A percentile compares a stretch with the other conserved stretches of the same genome.
phyloP scores from a whole-genome alignment of 257 asterid genomes.

The Plantago elongata region DNA sequence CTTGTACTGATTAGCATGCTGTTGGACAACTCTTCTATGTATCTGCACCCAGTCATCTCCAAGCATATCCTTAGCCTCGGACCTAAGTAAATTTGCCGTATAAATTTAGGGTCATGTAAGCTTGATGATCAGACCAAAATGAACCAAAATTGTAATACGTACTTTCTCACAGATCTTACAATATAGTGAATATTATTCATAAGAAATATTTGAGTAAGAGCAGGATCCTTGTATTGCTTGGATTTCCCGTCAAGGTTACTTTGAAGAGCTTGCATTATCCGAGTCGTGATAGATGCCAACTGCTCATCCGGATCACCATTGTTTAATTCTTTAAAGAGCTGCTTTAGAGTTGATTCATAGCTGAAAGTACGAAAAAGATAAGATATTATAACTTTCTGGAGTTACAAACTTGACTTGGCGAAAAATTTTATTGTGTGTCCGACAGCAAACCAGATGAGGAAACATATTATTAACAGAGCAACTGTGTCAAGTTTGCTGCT shows the following conservation, averaged over 20 bases:
- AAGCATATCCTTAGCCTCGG: conserved; percentile 91
- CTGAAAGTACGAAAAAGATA: conserved; percentile 40
- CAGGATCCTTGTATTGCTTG: conserved; percentile 91
- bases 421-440: background rate
- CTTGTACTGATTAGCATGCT: conserved; percentile 96
- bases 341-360: conserved; percentile 82
- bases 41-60: conserved; percentile 99
- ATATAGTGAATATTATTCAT: conserved; percentile 95
- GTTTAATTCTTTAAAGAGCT: conserved; percentile 60
- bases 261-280: conserved; percentile 88
- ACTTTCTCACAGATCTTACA: conserved; percentile 94
- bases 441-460: background rate
- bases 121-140: background rate
- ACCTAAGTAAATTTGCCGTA: conserved; percentile 37
- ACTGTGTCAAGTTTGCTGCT: too few relatives aligned
- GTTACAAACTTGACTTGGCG: conserved; percentile 14
- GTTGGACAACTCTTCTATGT: conserved; percentile 93
- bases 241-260: conserved; percentile 86
- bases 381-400: conserved; percentile 13
- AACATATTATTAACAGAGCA: too few relatives aligned
- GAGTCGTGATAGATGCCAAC: conserved; percentile 65
- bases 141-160: conserved; percentile 13
- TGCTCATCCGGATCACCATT: conserved; percentile 51
- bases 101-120: background rate
- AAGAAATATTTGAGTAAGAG: conserved; percentile 82